Evolutionary conservation across 164 flowering plant genomes (phyloP), one percentile per base, ranked within the genome.

Genomic region (Taxillus chinensis): DNA sequence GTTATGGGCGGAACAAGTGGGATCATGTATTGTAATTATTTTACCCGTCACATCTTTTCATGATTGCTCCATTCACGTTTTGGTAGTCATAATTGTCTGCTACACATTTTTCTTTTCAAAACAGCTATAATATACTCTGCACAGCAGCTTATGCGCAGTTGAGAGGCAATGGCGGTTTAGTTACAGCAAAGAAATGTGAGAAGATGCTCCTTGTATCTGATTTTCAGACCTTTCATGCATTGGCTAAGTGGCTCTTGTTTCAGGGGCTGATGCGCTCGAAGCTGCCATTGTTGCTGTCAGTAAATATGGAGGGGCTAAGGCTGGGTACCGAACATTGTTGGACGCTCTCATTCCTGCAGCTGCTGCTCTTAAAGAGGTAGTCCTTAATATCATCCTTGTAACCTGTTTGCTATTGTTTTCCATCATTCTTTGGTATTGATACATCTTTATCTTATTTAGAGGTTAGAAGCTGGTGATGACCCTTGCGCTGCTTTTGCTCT

Each of bases 1-100:
- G 89, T 82, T 42, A 93, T 90, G 98, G 98, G 98, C 70, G 97
- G 98, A 71, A 90, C 97, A 56, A 93, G 98, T 75, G 98, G 98
- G 52, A 84, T 90, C 77, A 59, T 93, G 97, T 93, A 86, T 41
- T 39, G 27, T 53, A 6, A 64, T 65, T 63, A 15, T 43, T 37
- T 48, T 11, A 11, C 3, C 13, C 12, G 9, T 3, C 4, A 48
- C 4, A 11, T 48, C 13, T 42, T 41, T 38, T 38, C 46, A 15
- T 55, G 39, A 1, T 59, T 73, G 69, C 14, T 13, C 57, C 41
- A 12, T 60, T 39, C 39, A 52, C 43, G 14, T 12, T 48, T 51
- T 15, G 5, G 13, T 43, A 38, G 17, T 62, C 7, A 39, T 49
- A 2, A 61, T 46, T 5, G 38, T 39, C 15, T 68, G 15, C 62